Conservation (phyloP, 2,329 filamentous ascomycete genomes). For the Ceratocystis eucalypticola region DNA sequence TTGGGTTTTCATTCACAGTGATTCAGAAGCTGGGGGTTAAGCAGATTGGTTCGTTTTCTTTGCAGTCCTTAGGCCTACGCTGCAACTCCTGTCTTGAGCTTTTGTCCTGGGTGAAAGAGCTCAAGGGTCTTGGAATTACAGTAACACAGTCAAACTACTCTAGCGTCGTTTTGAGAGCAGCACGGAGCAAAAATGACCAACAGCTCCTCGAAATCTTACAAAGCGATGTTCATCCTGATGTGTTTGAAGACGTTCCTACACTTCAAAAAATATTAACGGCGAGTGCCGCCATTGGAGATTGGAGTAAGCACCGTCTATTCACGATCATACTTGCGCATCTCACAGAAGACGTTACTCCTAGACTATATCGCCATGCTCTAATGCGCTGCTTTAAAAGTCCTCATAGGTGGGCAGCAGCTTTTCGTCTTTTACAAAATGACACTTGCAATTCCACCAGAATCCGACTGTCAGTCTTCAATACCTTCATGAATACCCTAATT, state of each 20-base stretch:
- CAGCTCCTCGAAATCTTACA: conserved; percentile 34
- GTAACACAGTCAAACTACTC: conserved; percentile 52
- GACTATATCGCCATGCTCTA: conserved; percentile 20
- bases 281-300: conserved; percentile 26
- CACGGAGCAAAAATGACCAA: conserved; percentile 39
- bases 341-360: conserved; percentile 20
- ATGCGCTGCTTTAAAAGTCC: conserved; percentile 24
- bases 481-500: conserved; percentile 9
- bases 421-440: conserved; percentile 13
- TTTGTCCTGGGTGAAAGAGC: neutral
- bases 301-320: conserved; percentile 33
- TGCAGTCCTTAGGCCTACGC: conserved; percentile 63
- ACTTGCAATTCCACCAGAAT: neutral
- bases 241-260: conserved; percentile 36
- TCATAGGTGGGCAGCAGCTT: conserved; percentile 24
- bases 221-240: conserved; percentile 42
- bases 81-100: conserved; percentile 13
- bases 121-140: conserved; percentile 41
- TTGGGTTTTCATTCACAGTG: conserved; percentile 58
- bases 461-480: conserved; percentile 10
- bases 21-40: conserved; percentile 57
- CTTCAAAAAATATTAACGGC: conserved; percentile 30
- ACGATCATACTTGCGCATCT: conserved; percentile 29
- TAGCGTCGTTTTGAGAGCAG: conserved; percentile 50
- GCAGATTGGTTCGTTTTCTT: conserved; percentile 57